phyloP scores from a whole-genome alignment of 768 basidiomycete genomes.

The Amanita rimosa region DNA sequence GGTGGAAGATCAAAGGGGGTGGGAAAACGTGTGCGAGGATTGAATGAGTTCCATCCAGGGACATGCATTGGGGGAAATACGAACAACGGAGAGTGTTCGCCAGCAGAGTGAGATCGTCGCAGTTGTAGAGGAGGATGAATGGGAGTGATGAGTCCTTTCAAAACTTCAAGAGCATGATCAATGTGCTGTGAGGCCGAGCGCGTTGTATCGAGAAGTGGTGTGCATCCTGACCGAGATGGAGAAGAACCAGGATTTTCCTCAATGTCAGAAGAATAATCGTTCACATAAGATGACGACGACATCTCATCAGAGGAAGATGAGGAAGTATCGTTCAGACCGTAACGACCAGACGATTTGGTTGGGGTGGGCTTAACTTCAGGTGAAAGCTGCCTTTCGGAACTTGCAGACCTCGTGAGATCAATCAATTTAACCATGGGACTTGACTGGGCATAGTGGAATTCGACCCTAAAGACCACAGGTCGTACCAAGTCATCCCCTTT shows the following conservation, averaged over 20 bases:
- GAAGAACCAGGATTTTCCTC: conserved; percentile 31
- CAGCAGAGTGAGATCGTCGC: conserved; percentile 1
- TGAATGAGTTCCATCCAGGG: conserved; percentile 1
- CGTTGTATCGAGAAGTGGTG: not conserved
- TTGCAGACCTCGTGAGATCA: conserved; percentile 10
- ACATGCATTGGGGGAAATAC: conserved; percentile 5
- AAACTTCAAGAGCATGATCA: conserved; percentile 4
- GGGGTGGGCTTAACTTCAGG: conserved; percentile 6
- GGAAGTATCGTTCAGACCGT: conserved; percentile 42
- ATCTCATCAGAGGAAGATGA: conserved; percentile 34
- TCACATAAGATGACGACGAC: conserved; percentile 15
- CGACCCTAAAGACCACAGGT: conserved; percentile 51
- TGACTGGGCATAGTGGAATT: conserved; percentile 20
- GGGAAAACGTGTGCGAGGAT: conserved; percentile 3
- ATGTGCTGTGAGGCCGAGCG: conserved; percentile 2
- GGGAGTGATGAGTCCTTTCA: conserved; percentile 6
- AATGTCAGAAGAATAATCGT: conserved; percentile 37
- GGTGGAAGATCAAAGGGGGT: conserved; percentile 5
- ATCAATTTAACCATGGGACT: conserved; percentile 1
- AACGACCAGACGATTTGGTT: conserved; percentile 44
- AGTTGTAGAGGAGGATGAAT: conserved; percentile 7
- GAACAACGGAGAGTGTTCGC: conserved; percentile 2
- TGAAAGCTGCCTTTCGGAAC: conserved; percentile 8
- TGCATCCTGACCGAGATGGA: not conserved
- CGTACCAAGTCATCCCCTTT: conserved; percentile 47